These are phyloP conservation scores for Colletotrichum sp. DNA, from an alignment of 2,329 filamentous ascomycete genomes.

Conservation along the genomic window DNA sequence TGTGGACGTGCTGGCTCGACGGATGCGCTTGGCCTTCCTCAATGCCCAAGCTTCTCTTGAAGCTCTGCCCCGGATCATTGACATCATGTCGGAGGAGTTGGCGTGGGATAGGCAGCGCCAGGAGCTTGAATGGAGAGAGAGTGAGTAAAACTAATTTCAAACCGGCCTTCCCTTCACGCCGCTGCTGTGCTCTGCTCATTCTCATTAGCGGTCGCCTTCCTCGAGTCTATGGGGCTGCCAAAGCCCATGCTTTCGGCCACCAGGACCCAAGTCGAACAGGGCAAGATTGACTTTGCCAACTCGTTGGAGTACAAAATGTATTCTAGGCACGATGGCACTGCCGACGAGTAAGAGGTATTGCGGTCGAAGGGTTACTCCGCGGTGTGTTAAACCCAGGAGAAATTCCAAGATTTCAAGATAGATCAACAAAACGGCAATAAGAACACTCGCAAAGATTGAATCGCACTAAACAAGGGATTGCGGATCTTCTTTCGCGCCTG, in stretches of 20 bases:
- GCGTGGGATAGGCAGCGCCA: conserved; percentile 77
- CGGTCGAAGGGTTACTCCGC: neutral
- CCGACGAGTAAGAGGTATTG: conserved; percentile 27
- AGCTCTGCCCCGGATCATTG: conserved; percentile 82
- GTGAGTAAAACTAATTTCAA: conserved; percentile 44
- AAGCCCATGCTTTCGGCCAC: conserved; percentile 63
- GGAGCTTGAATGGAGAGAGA: conserved; percentile 82
- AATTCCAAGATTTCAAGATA: neutral
- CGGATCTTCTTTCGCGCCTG: neutral
- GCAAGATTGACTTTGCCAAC: conserved; percentile 62
- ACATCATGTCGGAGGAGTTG: conserved; percentile 86
- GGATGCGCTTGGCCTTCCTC: conserved; percentile 86
- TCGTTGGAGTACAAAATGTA: conserved; percentile 67
- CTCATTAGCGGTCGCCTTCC: conserved; percentile 58
- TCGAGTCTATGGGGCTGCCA: conserved; percentile 71
- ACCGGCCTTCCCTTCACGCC: neutral
- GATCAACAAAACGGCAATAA: neutral
- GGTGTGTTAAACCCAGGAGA: neutral
- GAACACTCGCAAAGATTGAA: neutral
- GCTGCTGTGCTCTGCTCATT: neutral
- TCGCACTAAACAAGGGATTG: neutral
- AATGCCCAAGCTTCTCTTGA: conserved; percentile 92
- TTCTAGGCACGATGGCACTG: conserved; percentile 61
- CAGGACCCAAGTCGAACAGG: conserved; percentile 64
- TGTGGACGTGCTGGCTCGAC: conserved; percentile 83